These are phyloP conservation scores for Exophiala phaeomuriformis DNA, from an alignment of 2,329 filamentous ascomycete species.

Conservation along the genomic window DNA sequence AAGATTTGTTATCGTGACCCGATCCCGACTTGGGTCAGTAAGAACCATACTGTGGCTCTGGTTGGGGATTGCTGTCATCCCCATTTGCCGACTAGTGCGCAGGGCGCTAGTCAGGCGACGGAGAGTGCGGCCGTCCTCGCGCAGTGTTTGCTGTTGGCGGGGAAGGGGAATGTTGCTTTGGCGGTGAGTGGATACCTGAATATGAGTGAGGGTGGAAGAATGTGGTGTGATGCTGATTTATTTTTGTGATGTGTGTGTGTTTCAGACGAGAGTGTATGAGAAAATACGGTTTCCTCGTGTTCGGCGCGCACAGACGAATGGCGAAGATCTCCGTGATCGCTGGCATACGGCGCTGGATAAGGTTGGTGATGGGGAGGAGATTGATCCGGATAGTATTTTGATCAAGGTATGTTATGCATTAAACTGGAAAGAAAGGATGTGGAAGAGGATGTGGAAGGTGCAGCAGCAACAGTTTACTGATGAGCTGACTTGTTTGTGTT, in stretches of 20 bases:
- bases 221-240: too few species aligned
- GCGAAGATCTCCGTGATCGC: conserved; percentile 42
- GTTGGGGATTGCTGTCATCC: conserved; percentile 37
- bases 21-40: conserved; percentile 26
- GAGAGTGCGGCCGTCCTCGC: conserved; percentile 39
- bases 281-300: conserved; percentile 34
- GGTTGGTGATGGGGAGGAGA: conserved; percentile 43
- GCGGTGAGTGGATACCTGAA: conserved; percentile 3
- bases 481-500: neutral
- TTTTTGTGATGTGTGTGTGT: too few species aligned
- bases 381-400: conserved; percentile 42
- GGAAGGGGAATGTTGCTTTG: conserved; percentile 16
- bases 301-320: conserved; percentile 43
- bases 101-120: conserved; percentile 39
- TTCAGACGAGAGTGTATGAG: conserved; percentile 36
- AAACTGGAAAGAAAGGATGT: too few species aligned
- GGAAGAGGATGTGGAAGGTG: too few species aligned
- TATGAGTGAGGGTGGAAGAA: too few species aligned
- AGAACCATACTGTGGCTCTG: conserved; percentile 28
- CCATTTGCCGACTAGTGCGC: conserved; percentile 39
- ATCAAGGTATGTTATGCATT: conserved; percentile 30
- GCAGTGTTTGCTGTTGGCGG: conserved; percentile 19
- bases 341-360: conserved; percentile 45
- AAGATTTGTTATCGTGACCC: conserved; percentile 31
- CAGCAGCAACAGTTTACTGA: too few species aligned